These are phyloP conservation scores for Paraphaeosphaeria minitans DNA, from an alignment of 2,329 filamentous ascomycete genomes.

Conservation along the genomic window DNA sequence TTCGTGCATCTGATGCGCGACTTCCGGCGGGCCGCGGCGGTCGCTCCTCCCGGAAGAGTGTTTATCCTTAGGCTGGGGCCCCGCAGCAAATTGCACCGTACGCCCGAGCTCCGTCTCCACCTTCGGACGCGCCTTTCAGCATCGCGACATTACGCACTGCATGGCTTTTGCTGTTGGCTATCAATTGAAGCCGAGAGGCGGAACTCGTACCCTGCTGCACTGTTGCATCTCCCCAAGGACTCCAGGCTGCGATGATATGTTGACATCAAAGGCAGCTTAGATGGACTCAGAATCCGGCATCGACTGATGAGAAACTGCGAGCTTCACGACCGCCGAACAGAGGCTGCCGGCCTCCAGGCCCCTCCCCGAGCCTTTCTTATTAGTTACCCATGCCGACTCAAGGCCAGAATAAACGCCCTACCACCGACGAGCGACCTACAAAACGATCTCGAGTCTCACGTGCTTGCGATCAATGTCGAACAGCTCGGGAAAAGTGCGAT, in stretches of 20 bases:
- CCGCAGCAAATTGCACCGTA: slow-evolving; percentile 7
- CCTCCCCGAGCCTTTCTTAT: not conserved
- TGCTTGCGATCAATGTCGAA: slow-evolving; percentile 71
- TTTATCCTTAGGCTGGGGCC: slow-evolving; percentile 8
- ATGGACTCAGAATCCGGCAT: not conserved
- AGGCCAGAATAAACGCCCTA: slow-evolving; percentile 2
- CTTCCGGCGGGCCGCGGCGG: not conserved
- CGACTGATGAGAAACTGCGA: slow-evolving; percentile 3
- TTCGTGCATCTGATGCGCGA: not conserved
- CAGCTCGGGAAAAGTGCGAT: slow-evolving; percentile 74
- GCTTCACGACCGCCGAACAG: not conserved
- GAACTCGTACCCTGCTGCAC: not conserved
- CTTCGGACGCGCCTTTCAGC: slow-evolving; percentile 9
- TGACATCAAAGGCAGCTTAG: not conserved
- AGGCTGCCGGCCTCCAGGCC: slow-evolving; percentile 6
- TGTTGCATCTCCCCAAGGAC: not conserved
- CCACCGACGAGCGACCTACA: slow-evolving; percentile 26
- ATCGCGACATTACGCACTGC: slow-evolving; percentile 7
- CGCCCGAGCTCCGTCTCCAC: slow-evolving; percentile 5
- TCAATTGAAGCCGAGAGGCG: not conserved
- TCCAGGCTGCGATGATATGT: not conserved
- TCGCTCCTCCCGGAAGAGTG: slow-evolving; percentile 1
- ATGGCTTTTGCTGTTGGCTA: not conserved
- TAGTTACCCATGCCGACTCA: slow-evolving; percentile 7
- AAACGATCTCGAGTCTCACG: slow-evolving; percentile 69